phyloP scores from a whole-genome alignment of 768 basidiomycete genomes.

The Lactarius psammicola region DNA sequence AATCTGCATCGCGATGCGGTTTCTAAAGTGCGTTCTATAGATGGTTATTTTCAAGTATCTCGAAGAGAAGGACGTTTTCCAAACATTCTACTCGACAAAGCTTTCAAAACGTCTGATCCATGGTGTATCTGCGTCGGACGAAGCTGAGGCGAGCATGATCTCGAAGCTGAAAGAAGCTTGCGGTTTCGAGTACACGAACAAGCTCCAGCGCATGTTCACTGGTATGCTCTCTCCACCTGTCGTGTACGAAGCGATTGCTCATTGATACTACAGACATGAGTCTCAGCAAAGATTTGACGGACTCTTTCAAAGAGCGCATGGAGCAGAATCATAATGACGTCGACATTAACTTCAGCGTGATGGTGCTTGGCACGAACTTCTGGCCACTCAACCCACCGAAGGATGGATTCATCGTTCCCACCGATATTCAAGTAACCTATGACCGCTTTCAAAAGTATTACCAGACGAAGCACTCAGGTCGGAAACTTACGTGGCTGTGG shows the following conservation, averaged over 20 bases:
- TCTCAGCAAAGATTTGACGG: constrained; percentile 91
- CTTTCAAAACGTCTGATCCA: constrained; percentile 91
- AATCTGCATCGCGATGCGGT: neutral
- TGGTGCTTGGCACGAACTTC: constrained; percentile 93
- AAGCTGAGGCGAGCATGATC: constrained; percentile 97
- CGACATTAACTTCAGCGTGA: constrained; percentile 87
- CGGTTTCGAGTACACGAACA: constrained; percentile 96
- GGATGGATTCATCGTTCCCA: constrained; percentile 86
- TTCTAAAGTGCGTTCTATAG: constrained; percentile 42
- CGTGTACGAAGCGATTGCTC: neutral
- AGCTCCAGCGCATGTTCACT: constrained; percentile 95
- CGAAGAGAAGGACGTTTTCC: constrained; percentile 98
- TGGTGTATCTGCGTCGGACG: constrained; percentile 88
- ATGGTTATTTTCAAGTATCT: constrained; percentile 98
- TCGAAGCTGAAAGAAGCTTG: constrained; percentile 95
- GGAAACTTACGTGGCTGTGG: constrained; percentile 98
- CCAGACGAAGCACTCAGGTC: constrained; percentile 88
- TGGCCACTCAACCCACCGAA: constrained; percentile 88
- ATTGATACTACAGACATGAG: constrained; percentile 68
- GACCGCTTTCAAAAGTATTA: constrained; percentile 93
- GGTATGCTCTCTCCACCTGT: constrained; percentile 46
- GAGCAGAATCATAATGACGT: constrained; percentile 80
- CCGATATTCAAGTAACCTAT: constrained; percentile 83
- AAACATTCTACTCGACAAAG: constrained; percentile 95
- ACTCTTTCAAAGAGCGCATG: constrained; percentile 93